phyloP scores from a whole-genome alignment of 805 yeast genomes.

The Metschnikowia rubicola region DNA sequence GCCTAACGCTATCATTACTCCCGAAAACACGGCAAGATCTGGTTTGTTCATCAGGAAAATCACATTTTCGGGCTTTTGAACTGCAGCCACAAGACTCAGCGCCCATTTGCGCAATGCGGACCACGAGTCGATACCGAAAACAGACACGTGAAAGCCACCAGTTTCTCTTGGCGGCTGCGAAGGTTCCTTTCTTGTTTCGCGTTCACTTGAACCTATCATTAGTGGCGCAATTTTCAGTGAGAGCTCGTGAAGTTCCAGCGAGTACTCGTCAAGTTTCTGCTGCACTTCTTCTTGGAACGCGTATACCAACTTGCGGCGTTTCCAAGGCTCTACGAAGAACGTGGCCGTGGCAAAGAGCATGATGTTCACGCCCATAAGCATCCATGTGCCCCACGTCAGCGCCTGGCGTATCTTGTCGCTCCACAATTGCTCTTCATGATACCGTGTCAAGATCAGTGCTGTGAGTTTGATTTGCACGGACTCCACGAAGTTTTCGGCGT shows the following conservation, averaged over 20 bases:
- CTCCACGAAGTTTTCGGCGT: conserved; percentile 62
- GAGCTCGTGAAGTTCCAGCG: conserved; percentile 9
- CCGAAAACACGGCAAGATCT: conserved; percentile 13
- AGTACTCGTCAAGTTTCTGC: conserved; percentile 18
- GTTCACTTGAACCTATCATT: no score
- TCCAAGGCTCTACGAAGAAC: conserved; percentile 91
- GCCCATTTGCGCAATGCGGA: conserved; percentile 1
- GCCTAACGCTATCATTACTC: conserved; percentile 10
- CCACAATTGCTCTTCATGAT: conserved; percentile 98
- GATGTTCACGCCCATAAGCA: conserved; percentile 83
- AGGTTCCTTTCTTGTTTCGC: no score
- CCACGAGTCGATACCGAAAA: conserved; percentile 6
- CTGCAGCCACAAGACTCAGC: neutral
- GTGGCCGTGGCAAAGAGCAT: conserved; percentile 77
- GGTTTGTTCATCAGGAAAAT: conserved; percentile 5
- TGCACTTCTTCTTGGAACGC: conserved; percentile 81
- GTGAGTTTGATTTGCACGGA: conserved; percentile 65
- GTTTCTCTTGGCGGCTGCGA: no score
- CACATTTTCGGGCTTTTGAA: neutral
- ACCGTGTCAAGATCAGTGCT: conserved; percentile 77
- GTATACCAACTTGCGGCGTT: conserved; percentile 71
- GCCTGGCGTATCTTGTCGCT: conserved; percentile 92
- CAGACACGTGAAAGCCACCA: neutral
- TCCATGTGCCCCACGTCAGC: conserved; percentile 95
- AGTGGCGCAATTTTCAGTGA: neutral